Evolutionary conservation across 306 rosid genomes (phyloP), one percentile per base, ranked within the genome.

Genomic region (Urtica urens): DNA sequence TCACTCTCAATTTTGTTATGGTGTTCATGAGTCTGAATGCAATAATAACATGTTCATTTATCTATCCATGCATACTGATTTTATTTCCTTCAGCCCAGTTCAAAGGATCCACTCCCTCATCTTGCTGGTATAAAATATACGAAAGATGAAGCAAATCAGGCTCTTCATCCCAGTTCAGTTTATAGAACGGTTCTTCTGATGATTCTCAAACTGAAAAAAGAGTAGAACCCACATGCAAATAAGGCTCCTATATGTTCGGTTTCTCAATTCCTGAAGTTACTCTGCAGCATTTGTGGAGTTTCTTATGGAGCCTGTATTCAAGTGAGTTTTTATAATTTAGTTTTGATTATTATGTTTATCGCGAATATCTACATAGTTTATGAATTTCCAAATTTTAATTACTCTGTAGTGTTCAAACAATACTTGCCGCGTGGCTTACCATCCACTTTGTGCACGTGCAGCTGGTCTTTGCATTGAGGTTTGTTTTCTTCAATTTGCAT

Each of bases 381-480:
- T n/a, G n/a, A 18, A 14, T 10, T 54, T 41, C 14, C 30, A 10
- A 35, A 4, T 46, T 53, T 61, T 55, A 14, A 10, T 3, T 35
- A 28, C 12, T 58, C 51, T 70, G 9, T 72, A 90, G 99, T 90
- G 99, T 72, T 90, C 99, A 68, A 90, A 90, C 68, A 78, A 29
- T 73, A 68, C 87, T 54, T 90, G 99, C 76, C 82, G 85, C 65
- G 95, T 68, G 28, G 95, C 99, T 18, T 90, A 90, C 65, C 99
- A 90, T 55, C 99, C 99, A 46, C 99, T 90, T 43, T 90, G 99
- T 73, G 99, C 99, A 34, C 93, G 99, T 11, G 99, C 99, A 48
- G 99, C 99, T 58, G 99, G 95, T 65, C 95, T 90, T 33, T 90
- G 99, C 57, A 95, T 85, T 62, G 99, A 90, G 95, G 99, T 85